Conservation (phyloP, 805 yeast genomes). For the Cyberlindnera lachancei region DNA sequence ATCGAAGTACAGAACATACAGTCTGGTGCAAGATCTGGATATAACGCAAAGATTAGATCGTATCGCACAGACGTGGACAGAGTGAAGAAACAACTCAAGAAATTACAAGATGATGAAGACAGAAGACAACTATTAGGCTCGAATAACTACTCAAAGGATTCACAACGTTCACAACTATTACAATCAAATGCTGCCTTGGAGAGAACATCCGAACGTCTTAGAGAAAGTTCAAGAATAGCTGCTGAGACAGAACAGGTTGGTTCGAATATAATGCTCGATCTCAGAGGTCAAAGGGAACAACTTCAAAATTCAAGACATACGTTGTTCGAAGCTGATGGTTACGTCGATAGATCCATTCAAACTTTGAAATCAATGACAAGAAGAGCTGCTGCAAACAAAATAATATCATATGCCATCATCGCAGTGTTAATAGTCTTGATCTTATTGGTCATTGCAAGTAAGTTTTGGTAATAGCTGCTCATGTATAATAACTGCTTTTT, state of each 20-base stretch:
- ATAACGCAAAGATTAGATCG: constrained; percentile 69
- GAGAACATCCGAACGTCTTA: constrained; percentile 71
- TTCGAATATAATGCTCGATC: constrained; percentile 78
- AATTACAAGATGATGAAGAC: constrained; percentile 61
- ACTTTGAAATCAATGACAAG: constrained; percentile 90
- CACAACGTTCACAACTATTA: constrained; percentile 76
- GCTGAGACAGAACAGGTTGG: constrained; percentile 90
- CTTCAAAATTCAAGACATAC: constrained; percentile 80
- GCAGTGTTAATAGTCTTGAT: constrained; percentile 79
- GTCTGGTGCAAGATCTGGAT: constrained; percentile 59
- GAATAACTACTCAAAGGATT: constrained; percentile 30
- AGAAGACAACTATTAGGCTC: constrained; percentile 67
- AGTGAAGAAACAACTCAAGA: constrained; percentile 47
- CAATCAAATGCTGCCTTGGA: constrained; percentile 75
- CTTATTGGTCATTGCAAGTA: constrained; percentile 74
- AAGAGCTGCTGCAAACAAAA: constrained; percentile 83
- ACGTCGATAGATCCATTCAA: constrained; percentile 82
- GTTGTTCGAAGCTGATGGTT: constrained; percentile 81
- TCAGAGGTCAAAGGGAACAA: constrained; percentile 92
- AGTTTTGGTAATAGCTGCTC: constrained; percentile 35
- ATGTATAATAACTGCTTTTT: no score
- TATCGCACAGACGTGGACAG: constrained; percentile 56
- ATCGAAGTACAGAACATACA: constrained; percentile 82
- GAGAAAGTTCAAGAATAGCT: constrained; percentile 86
- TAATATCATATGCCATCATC: constrained; percentile 86